These are phyloP conservation scores for Penicillium lagena DNA, from an alignment of 495 filamentous ascomycete species.

Conservation along the genomic window DNA sequence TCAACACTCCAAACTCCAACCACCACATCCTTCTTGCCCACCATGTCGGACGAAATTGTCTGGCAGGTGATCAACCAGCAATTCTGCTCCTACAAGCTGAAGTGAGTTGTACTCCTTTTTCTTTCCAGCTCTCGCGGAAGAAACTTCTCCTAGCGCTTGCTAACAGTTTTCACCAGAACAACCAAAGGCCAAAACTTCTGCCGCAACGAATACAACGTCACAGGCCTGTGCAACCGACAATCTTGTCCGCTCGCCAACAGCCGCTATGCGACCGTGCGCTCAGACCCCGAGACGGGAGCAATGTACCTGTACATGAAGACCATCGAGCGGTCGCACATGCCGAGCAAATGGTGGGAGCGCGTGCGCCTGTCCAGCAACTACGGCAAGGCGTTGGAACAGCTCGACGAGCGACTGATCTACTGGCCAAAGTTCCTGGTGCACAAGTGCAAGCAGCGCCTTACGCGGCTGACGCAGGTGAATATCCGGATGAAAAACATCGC, in stretches of 20 bases:
- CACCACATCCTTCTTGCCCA: constrained; percentile 13
- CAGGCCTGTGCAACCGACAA: constrained; percentile 89
- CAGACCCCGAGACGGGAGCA: constrained; percentile 69
- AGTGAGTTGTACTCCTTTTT: constrained; percentile 46
- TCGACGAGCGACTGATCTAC: constrained; percentile 85
- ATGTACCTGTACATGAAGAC: constrained; percentile 99
- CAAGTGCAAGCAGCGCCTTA: constrained; percentile 97
- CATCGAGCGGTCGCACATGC: constrained; percentile 83
- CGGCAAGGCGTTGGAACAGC: constrained; percentile 75
- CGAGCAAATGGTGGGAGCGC: constrained; percentile 89
- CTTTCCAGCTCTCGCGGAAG: neutral
- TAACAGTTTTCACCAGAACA: constrained; percentile 46
- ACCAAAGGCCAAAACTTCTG: constrained; percentile 93
- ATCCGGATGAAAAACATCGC: constrained; percentile 79
- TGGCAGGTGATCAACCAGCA: constrained; percentile 96
- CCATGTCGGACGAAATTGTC: constrained; percentile 85
- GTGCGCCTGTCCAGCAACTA: constrained; percentile 90
- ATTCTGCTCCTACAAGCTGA: constrained; percentile 95
- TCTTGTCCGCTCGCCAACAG: constrained; percentile 94
- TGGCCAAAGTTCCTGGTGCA: constrained; percentile 95
- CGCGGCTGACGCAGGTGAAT: constrained; percentile 85
- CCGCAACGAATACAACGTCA: constrained; percentile 93
- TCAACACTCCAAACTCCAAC: constrained; percentile 14
- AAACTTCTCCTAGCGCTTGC: neutral
- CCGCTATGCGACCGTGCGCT: constrained; percentile 89